A percentile compares a stretch with the other conserved stretches of the same genome.
phyloP scores from a whole-genome alignment of 805 yeast genomes.

The Cyberlindnera mycetangii region DNA sequence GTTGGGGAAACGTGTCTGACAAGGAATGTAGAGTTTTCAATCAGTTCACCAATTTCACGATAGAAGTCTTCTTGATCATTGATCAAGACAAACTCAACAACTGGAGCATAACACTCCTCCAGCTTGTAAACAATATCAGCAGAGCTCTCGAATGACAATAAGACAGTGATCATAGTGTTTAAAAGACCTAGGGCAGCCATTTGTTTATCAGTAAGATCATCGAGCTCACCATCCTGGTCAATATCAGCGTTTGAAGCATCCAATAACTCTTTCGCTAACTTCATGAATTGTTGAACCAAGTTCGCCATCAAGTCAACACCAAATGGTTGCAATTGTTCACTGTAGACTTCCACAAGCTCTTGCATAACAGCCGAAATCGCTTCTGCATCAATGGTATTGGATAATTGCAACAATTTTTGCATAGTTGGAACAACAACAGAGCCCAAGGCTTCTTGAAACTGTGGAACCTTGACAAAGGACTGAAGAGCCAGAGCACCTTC shows the following conservation, averaged over 20 bases:
- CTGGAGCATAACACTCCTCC: constrained; percentile 67
- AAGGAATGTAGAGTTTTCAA: constrained; percentile 63
- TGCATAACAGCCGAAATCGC: constrained; percentile 89
- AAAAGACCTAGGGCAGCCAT: constrained; percentile 81
- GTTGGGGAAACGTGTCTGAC: constrained; percentile 58
- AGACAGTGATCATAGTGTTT: constrained; percentile 77
- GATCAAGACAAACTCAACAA: constrained; percentile 61
- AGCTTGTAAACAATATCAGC: constrained; percentile 58
- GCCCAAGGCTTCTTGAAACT: constrained; percentile 67
- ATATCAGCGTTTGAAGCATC: constrained; percentile 52
- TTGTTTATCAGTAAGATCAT: constrained; percentile 61
- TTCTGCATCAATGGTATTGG: constrained; percentile 84
- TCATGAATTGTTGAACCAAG: constrained; percentile 70
- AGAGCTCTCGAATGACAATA: constrained; percentile 81
- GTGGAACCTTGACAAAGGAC: constrained; percentile 61
- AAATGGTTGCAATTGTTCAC: constrained; percentile 88
- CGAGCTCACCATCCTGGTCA: constrained; percentile 34
- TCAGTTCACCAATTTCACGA: constrained; percentile 73
- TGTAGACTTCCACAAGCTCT: constrained; percentile 86
- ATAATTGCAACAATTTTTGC: constrained; percentile 70
- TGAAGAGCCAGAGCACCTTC: constrained; percentile 86
- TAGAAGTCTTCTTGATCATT: constrained; percentile 70
- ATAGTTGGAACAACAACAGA: constrained; percentile 73
- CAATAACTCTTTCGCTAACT: constrained; percentile 63
- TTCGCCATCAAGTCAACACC: constrained; percentile 66